phyloP scores from a whole-genome alignment of 495 filamentous ascomycete genomes.

The Neurospora sp. region DNA sequence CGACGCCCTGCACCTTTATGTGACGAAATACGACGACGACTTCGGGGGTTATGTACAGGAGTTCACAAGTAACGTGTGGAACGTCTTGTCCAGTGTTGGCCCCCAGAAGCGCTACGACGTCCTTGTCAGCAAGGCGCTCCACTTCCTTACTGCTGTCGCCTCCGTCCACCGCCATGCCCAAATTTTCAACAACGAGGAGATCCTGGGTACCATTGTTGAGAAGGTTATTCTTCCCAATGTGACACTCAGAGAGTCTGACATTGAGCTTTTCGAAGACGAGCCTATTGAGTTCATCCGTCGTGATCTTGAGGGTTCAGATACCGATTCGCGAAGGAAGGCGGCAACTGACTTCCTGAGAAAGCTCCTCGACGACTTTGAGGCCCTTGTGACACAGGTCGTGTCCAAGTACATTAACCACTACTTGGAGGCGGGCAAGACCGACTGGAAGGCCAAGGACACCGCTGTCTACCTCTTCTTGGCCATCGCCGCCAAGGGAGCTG shows the following conservation, averaged over 20 bases:
- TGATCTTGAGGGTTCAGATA: slow-evolving; percentile 93
- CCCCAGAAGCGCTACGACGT: slow-evolving; percentile 88
- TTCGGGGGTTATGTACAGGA: slow-evolving; percentile 67
- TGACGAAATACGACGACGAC: slow-evolving; percentile 88
- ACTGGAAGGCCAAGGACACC: slow-evolving; percentile 97
- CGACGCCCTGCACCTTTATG: slow-evolving; percentile 74
- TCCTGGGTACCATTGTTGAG: slow-evolving; percentile 74
- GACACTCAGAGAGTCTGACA: slow-evolving; percentile 77
- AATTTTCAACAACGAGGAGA: slow-evolving; percentile 70
- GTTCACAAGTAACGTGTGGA: slow-evolving; percentile 86
- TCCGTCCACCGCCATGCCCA: slow-evolving; percentile 64
- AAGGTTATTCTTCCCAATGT: slow-evolving; percentile 94
- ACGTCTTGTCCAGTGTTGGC: slow-evolving; percentile 73
- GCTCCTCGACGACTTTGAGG: slow-evolving; percentile 79
- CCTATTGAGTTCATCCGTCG: slow-evolving; percentile 96
- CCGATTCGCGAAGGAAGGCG: slow-evolving; percentile 80
- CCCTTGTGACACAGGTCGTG: slow-evolving; percentile 69
- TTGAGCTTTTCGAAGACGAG: slow-evolving; percentile 95
- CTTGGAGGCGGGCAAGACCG: slow-evolving; percentile 51
- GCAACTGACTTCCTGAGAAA: slow-evolving; percentile 88
- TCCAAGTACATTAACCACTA: slow-evolving; percentile 77
- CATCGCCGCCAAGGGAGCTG: slow-evolving; percentile 80
- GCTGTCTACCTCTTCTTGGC: slow-evolving; percentile 91
- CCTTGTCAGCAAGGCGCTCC: slow-evolving; percentile 84
- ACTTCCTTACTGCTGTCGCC: slow-evolving; percentile 87